Evolutionary conservation across 768 basidiomycete genomes (phyloP), one percentile per base, ranked within the genome.

Genomic region (Infundibulicybe gibba): DNA sequence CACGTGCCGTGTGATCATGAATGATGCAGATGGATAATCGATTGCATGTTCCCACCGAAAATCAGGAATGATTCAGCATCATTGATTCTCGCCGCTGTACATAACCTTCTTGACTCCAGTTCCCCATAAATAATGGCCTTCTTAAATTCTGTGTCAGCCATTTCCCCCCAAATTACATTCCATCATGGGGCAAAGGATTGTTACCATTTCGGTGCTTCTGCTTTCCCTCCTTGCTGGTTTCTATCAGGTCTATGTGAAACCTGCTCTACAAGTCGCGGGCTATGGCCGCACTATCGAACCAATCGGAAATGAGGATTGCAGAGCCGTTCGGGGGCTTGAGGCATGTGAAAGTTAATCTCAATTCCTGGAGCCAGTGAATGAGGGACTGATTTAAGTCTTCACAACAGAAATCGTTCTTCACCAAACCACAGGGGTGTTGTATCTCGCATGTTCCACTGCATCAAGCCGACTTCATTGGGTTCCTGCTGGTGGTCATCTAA

Each of bases 381-480:
- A n/a, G 6, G 10, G 4, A 25, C 25, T 25, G 4, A 25, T 38
- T 38, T 38, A 10, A n/a, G n/a, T 3, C 3, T 38, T 6, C 17
- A n/a, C 35, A n/a, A 6, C 51, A 86, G 83, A 85, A 57, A 58
- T 78, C 21, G 71, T 81, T 3, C 63, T 84, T n/a, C 82, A 84
- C 47, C 69, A 76, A 40, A 69, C 78, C 1, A 71, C 71, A 1
- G 83, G 83, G 20, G 53, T 79, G 16, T 41, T 87, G 11, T 87
- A 80, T 54, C 71, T 85, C 6, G 82, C 85, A 10, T 87, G 85
- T 54, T 83, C 83, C 2, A 73, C 71, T 0, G 75, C 66, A 1
- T 57, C 52, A 12, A 73, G 66, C 31, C 75, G 83, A 17, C 50
- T 61, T 0, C 65, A 68, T 32, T 87, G 84, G 84, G 65, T 64